Base-by-base conservation (phyloP, 192 early-diverging fungal species). In the Umbelopsis sp. region DNA sequence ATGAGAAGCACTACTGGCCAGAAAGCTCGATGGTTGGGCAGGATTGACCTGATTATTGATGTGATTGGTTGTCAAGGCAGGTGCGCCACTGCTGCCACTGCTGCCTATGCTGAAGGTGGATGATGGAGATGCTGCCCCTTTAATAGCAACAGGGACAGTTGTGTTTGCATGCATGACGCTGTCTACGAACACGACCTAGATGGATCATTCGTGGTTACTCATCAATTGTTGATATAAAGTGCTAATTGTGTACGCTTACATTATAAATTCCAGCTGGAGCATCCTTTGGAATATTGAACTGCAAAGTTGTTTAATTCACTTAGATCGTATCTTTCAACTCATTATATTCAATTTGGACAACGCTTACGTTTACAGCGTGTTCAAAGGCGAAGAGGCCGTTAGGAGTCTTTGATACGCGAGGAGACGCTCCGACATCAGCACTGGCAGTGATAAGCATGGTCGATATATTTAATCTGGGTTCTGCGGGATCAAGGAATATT, bases 281-380 rank as follows among this genome's bases (percentile, higher is more conserved):
- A 35, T 68, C 64, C 8, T 50, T 46, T 61, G 72, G 72, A 46
- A 74, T 68, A 41, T 51, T 46, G 47, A 69, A 74, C 72, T 74
- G 58, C 27, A 12, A 23, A 35, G 30, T 25, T 27, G 9, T 49
- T 46, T 16, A 58, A 55, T 15, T 53, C 1, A 64, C 22, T 35
- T 66, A 72, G 21, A 6, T 52, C 22, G 10, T 22, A 52, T 13
- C 4, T 2, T 2, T 33, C 13, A 1, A 18, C 16, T 3, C 27
- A 3, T 12, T 13, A 33, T 33, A 35, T 12, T 11, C 33, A 35
- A 12, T 6, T 1, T 0, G 8, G 4, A 3, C 18, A 16, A 61
- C 0, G 27, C 64, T 66, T 69, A 74, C 73, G 49, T 74, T 69
- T 6, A 53, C 46, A 23, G 68, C 53, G 21, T 74, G 67, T 37